phyloP scores from a whole-genome alignment of 2,329 filamentous ascomycete genomes.

The Nemania abortiva region DNA sequence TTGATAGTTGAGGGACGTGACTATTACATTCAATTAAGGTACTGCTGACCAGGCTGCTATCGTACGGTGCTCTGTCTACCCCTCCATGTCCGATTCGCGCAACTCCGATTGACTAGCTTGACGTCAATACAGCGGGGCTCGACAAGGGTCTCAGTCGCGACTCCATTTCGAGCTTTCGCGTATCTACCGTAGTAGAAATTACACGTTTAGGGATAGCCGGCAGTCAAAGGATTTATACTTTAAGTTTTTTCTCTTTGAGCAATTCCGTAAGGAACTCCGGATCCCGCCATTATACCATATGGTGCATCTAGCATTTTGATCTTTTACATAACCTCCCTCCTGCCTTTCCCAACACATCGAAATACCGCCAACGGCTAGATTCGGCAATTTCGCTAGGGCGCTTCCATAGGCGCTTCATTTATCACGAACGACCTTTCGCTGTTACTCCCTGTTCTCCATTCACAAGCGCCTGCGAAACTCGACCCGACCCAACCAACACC shows the following conservation, averaged over 20 bases:
- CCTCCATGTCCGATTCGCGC: slow-evolving; percentile 20
- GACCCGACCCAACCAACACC: background rate
- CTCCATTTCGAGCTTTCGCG: background rate
- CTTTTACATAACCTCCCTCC: too few species aligned
- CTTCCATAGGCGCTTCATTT: too few species aligned
- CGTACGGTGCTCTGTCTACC: slow-evolving; percentile 25
- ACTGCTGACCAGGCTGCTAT: background rate
- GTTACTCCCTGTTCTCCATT: too few species aligned
- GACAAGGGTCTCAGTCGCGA: slow-evolving; percentile 22
- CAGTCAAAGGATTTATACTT: background rate
- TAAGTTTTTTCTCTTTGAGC: too few species aligned
- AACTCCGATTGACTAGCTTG: slow-evolving; percentile 25
- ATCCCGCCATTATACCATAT: too few species aligned
- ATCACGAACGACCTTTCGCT: too few species aligned
- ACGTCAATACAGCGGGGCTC: slow-evolving; percentile 39
- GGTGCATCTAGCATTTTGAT: too few species aligned
- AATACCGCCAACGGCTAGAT: too few species aligned
- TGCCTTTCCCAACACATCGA: too few species aligned
- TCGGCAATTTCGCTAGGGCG: too few species aligned
- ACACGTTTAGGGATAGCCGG: background rate
- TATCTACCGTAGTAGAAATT: background rate
- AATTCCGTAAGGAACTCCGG: too few species aligned
- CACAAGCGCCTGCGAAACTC: too few species aligned
- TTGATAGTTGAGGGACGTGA: background rate
- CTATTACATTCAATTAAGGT: slow-evolving; percentile 9